Evolutionary conservation across 2,329 filamentous ascomycete species (phyloP).

Genomic region (Rhinocladiella similis): DNA sequence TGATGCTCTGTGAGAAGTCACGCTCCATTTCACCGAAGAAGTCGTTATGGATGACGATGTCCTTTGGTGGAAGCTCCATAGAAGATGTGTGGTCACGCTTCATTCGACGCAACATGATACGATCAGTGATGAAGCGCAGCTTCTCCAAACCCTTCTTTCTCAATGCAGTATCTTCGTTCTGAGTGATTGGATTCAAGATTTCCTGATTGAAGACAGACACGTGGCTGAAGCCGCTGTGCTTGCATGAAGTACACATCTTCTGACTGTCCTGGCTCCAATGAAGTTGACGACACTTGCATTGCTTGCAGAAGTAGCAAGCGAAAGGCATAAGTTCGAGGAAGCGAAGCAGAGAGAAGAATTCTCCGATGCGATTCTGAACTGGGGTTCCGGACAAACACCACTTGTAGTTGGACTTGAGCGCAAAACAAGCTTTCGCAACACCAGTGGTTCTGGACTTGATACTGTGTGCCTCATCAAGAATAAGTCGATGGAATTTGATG

Average conservation of each 20-base stretch:
- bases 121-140: conserved; percentile 82
- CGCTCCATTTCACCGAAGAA: conserved; percentile 97
- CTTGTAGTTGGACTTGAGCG: conserved; percentile 81
- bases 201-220: conserved; percentile 93
- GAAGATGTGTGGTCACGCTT: conserved; percentile 92
- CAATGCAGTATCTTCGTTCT: conserved; percentile 51
- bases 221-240: conserved; percentile 64
- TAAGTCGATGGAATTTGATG: conserved; percentile 84
- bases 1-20: conserved; percentile 93
- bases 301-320: conserved; percentile 90
- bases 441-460: conserved; percentile 83
- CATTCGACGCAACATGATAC: conserved; percentile 92
- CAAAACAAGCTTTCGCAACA: conserved; percentile 93
- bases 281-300: conserved; percentile 74
- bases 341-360: conserved; percentile 91
- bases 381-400: conserved; percentile 97
- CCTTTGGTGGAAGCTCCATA: conserved; percentile 95
- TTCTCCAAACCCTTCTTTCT: conserved; percentile 75
- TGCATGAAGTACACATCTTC: conserved; percentile 70
- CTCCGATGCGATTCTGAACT: conserved; percentile 93
- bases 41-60: conserved; percentile 86
- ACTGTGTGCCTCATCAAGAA: conserved; percentile 92
- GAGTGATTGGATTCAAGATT: conserved; percentile 77
- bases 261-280: conserved; percentile 79
- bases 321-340: conserved; percentile 90